Percentiles rank a stretch among this genome's conserved stretches.
Conservation (phyloP, 257 asterid genomes). For the Solanum pimpinellifolium region DNA sequence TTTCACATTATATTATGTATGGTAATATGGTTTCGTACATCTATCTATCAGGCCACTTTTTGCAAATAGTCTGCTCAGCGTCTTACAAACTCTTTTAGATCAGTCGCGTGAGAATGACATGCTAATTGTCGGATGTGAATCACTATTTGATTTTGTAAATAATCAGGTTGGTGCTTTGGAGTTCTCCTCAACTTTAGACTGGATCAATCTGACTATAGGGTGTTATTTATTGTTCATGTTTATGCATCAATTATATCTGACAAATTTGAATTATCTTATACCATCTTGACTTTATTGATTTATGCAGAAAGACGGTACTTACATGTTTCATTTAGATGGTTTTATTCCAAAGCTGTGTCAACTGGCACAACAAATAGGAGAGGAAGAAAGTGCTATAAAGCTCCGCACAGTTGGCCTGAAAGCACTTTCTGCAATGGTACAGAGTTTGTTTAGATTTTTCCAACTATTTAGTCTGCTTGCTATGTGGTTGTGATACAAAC, state of each 20-base stretch:
- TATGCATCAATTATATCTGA: background rate
- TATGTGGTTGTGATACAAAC: background rate
- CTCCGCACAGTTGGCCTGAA: conserved; percentile 70
- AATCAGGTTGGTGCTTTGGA: conserved; percentile 58
- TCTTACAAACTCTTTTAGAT: conserved; percentile 69
- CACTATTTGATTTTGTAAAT: conserved; percentile 85
- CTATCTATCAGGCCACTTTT: conserved; percentile 70
- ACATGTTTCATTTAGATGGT: conserved; percentile 81
- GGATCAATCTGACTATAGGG: background rate
- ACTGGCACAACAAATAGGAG: conserved; percentile 89
- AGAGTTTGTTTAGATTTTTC: background rate
- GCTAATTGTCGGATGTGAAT: conserved; percentile 71
- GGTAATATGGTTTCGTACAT: background rate
- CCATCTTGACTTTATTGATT: conserved; percentile 2
- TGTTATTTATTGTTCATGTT: background rate
- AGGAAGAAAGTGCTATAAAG: conserved; percentile 41
- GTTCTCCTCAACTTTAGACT: background rate
- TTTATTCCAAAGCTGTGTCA: conserved; percentile 87
- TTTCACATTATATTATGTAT: background rate
- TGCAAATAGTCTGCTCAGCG: conserved; percentile 70
- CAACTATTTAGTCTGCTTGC: background rate
- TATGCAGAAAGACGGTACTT: conserved; percentile 74
- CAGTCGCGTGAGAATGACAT: conserved; percentile 78
- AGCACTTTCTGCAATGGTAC: conserved; percentile 85
- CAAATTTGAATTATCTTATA: background rate